Conservation (phyloP, 805 yeast genomes). For the Ogataea trehaloabstinens region DNA sequence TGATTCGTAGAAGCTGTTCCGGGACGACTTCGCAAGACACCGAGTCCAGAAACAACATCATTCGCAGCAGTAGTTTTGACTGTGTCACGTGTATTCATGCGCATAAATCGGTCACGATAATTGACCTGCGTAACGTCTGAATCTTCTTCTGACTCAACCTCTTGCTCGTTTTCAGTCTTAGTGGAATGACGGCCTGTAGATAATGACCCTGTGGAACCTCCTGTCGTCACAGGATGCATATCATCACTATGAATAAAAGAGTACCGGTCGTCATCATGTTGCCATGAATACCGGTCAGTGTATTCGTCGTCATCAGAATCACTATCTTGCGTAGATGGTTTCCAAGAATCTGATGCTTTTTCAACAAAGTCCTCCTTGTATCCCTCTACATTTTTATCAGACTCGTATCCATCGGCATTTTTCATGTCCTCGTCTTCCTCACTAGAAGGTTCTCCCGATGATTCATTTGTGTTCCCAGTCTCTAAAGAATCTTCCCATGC, state of each 20-base stretch:
- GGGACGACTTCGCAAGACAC: background rate
- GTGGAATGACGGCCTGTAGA: conserved; percentile 19
- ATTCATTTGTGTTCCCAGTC: conserved; percentile 1
- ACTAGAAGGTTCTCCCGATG: background rate
- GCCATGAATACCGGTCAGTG: conserved; percentile 17
- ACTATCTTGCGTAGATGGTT: no score
- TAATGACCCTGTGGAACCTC: conserved; percentile 23
- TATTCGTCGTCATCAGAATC: conserved; percentile 3
- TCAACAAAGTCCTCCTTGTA: conserved; percentile 2
- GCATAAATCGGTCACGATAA: conserved; percentile 22
- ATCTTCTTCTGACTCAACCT: conserved; percentile 7
- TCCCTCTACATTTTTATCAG: conserved; percentile 5
- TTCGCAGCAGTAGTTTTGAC: conserved; percentile 7
- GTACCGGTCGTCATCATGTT: conserved; percentile 18
- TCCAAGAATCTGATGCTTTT: background rate
- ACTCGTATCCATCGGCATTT: conserved; percentile 4
- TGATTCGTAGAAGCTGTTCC: background rate
- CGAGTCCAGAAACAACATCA: background rate
- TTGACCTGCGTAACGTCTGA: conserved; percentile 16
- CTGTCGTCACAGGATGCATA: conserved; percentile 7
- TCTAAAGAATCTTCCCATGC: background rate
- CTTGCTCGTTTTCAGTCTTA: conserved; percentile 2
- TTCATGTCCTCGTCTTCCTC: background rate
- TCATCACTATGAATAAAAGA: conserved; percentile 26
- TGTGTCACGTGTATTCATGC: conserved; percentile 25